Conservation (phyloP, 768 basidiomycete species). For the Lentinula sp. region DNA sequence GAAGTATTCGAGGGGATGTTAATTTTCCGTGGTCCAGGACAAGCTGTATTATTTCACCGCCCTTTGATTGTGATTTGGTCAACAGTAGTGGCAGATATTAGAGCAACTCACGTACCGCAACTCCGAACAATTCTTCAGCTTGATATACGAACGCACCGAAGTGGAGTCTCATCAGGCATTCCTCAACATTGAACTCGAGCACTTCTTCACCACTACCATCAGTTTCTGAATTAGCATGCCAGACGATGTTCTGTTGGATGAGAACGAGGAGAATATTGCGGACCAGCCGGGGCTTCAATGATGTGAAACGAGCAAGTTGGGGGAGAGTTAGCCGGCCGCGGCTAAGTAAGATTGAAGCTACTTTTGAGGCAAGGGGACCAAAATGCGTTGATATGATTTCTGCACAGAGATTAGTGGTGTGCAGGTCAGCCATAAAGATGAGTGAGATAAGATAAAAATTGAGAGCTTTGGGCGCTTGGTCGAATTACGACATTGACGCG, state of each 20-base stretch:
- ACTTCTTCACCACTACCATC: slow-evolving; percentile 48
- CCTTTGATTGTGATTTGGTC: slow-evolving; percentile 35
- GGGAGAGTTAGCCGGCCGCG: slow-evolving; percentile 74
- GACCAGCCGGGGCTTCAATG: slow-evolving; percentile 58
- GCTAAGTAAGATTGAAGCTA: slow-evolving; percentile 68
- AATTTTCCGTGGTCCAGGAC: slow-evolving; percentile 86
- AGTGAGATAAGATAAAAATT: background rate
- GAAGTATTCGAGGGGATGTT: slow-evolving; percentile 63
- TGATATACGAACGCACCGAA: slow-evolving; percentile 81
- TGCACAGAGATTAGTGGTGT: slow-evolving; percentile 53
- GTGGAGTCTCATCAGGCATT: slow-evolving; percentile 75
- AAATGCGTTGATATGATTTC: slow-evolving; percentile 64
- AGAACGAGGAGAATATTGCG: slow-evolving; percentile 71
- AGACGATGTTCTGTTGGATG: slow-evolving; percentile 88
- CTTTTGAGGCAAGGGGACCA: slow-evolving; percentile 56
- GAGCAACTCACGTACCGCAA: slow-evolving; percentile 45
- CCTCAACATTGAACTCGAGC: slow-evolving; percentile 76
- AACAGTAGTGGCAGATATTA: slow-evolving; percentile 1
- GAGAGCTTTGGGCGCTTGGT: background rate
- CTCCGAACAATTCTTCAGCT: slow-evolving; percentile 66
- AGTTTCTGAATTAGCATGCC: slow-evolving; percentile 73
- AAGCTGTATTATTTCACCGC: slow-evolving; percentile 65
- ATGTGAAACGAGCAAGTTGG: slow-evolving; percentile 65
- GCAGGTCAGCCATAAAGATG: slow-evolving; percentile 52
- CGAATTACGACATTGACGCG: background rate